Evolutionary conservation across 1,139 yeast species (phyloP).

Genomic region (Saccharomyces pastorianus): DNA sequence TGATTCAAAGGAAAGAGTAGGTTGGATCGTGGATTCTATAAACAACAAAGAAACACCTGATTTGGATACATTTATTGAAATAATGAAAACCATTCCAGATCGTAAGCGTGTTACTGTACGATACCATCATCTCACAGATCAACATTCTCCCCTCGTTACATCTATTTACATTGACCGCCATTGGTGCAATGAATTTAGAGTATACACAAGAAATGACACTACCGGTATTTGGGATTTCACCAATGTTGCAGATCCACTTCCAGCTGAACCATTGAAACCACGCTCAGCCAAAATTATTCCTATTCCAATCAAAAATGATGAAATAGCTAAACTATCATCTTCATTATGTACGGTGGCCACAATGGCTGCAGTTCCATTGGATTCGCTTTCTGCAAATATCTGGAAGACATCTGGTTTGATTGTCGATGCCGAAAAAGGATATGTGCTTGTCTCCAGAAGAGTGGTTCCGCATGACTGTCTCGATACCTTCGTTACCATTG

Average conservation of each 20-base stretch:
- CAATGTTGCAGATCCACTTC: slow-evolving; percentile 58
- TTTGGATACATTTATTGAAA: slow-evolving; percentile 66
- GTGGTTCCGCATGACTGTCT: slow-evolving; percentile 80
- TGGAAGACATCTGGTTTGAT: slow-evolving; percentile 70
- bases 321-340: slow-evolving; percentile 47
- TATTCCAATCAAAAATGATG: slow-evolving; percentile 51
- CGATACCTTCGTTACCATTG: slow-evolving; percentile 71
- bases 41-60: slow-evolving; percentile 69
- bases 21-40: slow-evolving; percentile 72
- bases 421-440: slow-evolving; percentile 71
- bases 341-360: slow-evolving; percentile 65
- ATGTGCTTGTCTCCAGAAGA: slow-evolving; percentile 69
- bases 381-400: slow-evolving; percentile 58
- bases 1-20: slow-evolving; percentile 49
- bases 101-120: slow-evolving; percentile 60
- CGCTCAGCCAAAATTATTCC: slow-evolving; percentile 65
- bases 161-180: slow-evolving; percentile 73
- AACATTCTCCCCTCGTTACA: slow-evolving; percentile 60
- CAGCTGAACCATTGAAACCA: slow-evolving; percentile 44
- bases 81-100: slow-evolving; percentile 73
- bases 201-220: slow-evolving; percentile 68
- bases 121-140: slow-evolving; percentile 72
- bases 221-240: slow-evolving; percentile 87
- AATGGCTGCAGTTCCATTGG: slow-evolving; percentile 60
- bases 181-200: slow-evolving; percentile 66